Evolutionary conservation across 2,329 filamentous ascomycete genomes (phyloP), one percentile per base, ranked within the genome.

Genomic region (Sordariomycetes sp.): DNA sequence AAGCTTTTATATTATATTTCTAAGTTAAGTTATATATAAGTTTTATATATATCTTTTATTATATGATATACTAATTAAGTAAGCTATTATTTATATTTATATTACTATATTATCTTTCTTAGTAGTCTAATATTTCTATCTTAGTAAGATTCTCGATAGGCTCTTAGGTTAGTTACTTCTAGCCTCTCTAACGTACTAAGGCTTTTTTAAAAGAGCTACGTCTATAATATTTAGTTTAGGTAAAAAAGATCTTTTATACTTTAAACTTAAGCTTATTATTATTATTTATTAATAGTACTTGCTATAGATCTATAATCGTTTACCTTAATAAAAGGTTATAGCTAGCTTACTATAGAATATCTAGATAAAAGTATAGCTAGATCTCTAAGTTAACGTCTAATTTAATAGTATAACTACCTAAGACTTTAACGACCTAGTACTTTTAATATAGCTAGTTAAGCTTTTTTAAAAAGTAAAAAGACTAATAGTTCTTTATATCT

Each of bases 401-500:
- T 10, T 57, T 17, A 36, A 53, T 12, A 5, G 25, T 57, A 53
- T 53, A 48, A 15, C n/a, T 42, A 6, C 39, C 15, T 1, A 57
- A 20, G 1, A 54, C 34, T 39, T 45, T 57, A 45, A 12, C 48
- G 32, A 57, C 10, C 2, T 20, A 25, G 51, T 57, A 54, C 15
- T 57, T 53, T 22, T 34, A 39, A 17, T 52, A 52, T 36, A 56
- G 45, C 55, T 42, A 56, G 28, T 56, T 39, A 24, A 56, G 55
- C 45, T 56, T 56, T 22, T 52, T 52, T 7, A 22, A 56, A 10
- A n/a, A 45, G 13, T 22, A 34, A 20, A 3, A 15, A 1, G 10
- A 3, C 1, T 24, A 12, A 10, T 56, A 56, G 32, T 56, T 52
- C 2, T 8, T 15, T 36, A 56, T 24, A 4, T 7, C 34, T 5